Evolutionary conservation across 225 moss, liverwort and hornwort species (phyloP).

Genomic region (Polytrichum formosum): DNA sequence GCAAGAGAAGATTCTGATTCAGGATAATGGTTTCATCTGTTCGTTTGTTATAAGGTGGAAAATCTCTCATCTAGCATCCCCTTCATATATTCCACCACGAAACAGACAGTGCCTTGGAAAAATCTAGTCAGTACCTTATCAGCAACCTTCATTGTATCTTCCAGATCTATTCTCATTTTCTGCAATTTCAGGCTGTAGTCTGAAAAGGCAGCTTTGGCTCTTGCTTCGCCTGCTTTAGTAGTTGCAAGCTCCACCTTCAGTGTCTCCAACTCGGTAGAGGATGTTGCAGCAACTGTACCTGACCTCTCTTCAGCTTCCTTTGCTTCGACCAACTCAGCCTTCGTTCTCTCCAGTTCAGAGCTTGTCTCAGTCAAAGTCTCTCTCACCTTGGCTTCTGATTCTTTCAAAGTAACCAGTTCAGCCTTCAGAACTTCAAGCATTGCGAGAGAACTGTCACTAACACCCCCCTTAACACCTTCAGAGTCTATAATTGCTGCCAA

Average conservation of each 20-base stretch:
- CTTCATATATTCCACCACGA: too few relatives aligned
- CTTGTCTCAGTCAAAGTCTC: conserved; percentile 27
- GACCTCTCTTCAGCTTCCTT: conserved; percentile 49
- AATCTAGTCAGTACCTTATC: conserved; percentile 33
- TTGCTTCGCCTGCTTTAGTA: conserved; percentile 47
- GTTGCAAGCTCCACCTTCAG: conserved; percentile 33
- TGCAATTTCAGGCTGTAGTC: conserved; percentile 62
- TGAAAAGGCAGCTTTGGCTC: conserved; percentile 54
- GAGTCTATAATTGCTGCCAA: conserved; percentile 34
- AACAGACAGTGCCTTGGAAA: too few relatives aligned
- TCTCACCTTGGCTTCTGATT: conserved; percentile 28
- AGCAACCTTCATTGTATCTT: conserved; percentile 40
- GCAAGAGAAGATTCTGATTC: background rate
- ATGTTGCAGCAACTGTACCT: conserved; percentile 36
- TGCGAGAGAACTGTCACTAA: conserved; percentile 27
- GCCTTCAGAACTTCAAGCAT: conserved; percentile 29
- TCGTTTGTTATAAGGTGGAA: background rate
- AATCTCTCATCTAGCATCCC: background rate
- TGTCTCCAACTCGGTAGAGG: conserved; percentile 43
- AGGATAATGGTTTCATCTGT: background rate
- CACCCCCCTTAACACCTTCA: conserved; percentile 27
- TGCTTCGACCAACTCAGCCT: conserved; percentile 33
- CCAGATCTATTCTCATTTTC: conserved; percentile 49
- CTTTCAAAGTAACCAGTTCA: conserved; percentile 29
- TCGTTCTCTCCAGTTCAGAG: conserved; percentile 44